Evolutionary conservation across 495 filamentous ascomycete species (phyloP).

Genomic region (Xylaria nigripes): DNA sequence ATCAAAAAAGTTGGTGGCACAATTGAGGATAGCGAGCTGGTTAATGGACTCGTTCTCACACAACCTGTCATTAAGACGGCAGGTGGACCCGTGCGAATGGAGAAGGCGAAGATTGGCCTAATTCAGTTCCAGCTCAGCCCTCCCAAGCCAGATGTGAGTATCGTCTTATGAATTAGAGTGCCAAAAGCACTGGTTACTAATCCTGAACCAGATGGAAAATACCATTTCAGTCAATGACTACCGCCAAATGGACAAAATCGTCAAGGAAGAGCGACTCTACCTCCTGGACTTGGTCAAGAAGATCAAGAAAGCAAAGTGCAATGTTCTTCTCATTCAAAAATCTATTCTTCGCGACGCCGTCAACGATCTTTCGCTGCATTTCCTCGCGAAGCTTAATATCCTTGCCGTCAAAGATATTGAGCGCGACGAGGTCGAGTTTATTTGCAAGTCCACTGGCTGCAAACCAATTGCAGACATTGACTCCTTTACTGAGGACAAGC

Average conservation of each 20-base stretch:
- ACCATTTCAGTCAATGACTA: conserved; percentile 99
- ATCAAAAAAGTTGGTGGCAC: conserved; percentile 97
- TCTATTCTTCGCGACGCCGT: conserved; percentile 96
- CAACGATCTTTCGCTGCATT: conserved; percentile 94
- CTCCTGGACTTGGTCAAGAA: conserved; percentile 98
- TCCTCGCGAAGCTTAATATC: conserved; percentile 94
- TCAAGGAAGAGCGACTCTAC: conserved; percentile 98
- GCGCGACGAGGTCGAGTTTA: conserved; percentile 96
- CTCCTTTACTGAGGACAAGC: conserved; percentile 97
- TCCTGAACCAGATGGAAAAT: conserved; percentile 80
- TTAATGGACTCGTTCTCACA: conserved; percentile 88
- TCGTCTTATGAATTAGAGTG: not conserved
- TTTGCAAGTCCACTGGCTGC: conserved; percentile 96
- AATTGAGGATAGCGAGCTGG: conserved; percentile 95
- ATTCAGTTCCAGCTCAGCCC: conserved; percentile 98
- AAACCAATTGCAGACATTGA: conserved; percentile 99
- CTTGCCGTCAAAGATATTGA: conserved; percentile 95
- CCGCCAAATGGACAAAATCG: conserved; percentile 98
- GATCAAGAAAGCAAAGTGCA: conserved; percentile 99
- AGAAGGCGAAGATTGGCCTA: conserved; percentile 93
- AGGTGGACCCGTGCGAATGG: conserved; percentile 84
- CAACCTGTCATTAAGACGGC: conserved; percentile 90
- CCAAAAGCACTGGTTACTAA: not conserved
- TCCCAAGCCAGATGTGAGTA: conserved; percentile 86
- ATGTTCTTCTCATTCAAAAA: conserved; percentile 96